Conservation (phyloP, 2,329 filamentous ascomycete genomes). For the Aciculosporium take region DNA sequence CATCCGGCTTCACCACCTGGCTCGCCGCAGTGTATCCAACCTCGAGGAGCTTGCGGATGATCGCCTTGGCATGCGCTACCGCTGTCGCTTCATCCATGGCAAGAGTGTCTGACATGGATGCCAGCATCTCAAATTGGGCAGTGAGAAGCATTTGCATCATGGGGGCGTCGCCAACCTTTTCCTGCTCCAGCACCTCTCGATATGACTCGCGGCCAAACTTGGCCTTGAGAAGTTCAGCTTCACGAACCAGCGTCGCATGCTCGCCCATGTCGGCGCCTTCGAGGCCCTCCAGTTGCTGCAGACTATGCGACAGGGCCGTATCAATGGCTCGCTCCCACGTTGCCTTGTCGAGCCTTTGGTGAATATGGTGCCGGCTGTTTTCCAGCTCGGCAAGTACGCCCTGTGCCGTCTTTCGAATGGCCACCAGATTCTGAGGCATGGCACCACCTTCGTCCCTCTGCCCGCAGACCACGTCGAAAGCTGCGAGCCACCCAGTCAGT, state of each 20-base stretch:
- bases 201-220: slow-evolving; percentile 72
- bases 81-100: slow-evolving; percentile 74
- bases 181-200: slow-evolving; percentile 64
- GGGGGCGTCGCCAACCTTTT: slow-evolving; percentile 63
- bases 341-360: slow-evolving; percentile 64
- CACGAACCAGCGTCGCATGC: slow-evolving; percentile 56
- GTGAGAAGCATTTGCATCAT: slow-evolving; percentile 72
- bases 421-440: slow-evolving; percentile 52
- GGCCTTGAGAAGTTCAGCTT: slow-evolving; percentile 73
- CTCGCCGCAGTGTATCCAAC: slow-evolving; percentile 60
- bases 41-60: slow-evolving; percentile 65
- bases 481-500: slow-evolving; percentile 83
- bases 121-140: slow-evolving; percentile 82
- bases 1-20: slow-evolving; percentile 84
- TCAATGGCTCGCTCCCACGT: slow-evolving; percentile 84
- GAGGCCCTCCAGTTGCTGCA: slow-evolving; percentile 58
- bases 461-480: slow-evolving; percentile 74
- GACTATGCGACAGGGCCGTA: slow-evolving; percentile 71
- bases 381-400: slow-evolving; percentile 84
- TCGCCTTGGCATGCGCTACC: slow-evolving; percentile 60
- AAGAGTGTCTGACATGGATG: slow-evolving; percentile 68
- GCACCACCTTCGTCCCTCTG: slow-evolving; percentile 35
- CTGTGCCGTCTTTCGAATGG: slow-evolving; percentile 76
- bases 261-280: slow-evolving; percentile 41
- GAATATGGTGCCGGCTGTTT: slow-evolving; percentile 76